These are phyloP conservation scores for Gossypium gossypioides DNA, from an alignment of 441 rosid species.

Conservation along the genomic window DNA sequence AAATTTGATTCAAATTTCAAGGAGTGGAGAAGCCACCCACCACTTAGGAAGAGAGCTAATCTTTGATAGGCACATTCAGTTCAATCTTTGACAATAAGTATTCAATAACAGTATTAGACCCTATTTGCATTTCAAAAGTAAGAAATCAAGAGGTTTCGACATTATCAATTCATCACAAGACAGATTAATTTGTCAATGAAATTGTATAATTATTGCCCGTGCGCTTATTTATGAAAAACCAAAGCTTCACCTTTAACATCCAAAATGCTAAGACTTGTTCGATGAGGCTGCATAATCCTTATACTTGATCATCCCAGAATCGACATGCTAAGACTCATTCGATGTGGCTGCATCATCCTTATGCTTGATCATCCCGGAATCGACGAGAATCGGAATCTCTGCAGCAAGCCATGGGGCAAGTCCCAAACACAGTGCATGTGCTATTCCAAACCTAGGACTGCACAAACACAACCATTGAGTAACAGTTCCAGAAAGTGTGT, in stretches of 20 bases:
- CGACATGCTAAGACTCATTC: conserved; percentile 51
- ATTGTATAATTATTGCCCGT: conserved; percentile 1
- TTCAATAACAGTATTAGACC: background rate
- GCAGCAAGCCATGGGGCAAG: conserved; percentile 99
- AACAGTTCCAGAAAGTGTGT: conserved; percentile 10
- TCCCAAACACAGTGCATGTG: conserved; percentile 93
- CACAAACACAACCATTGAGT: conserved; percentile 9
- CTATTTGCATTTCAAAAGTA: background rate
- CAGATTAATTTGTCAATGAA: conserved; percentile 7
- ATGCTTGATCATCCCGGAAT: conserved; percentile 92
- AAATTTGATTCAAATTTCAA: background rate
- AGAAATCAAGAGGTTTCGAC: background rate
- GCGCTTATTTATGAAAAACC: conserved; percentile 16
- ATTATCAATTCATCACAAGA: background rate
- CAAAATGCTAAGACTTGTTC: conserved; percentile 32
- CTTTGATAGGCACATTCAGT: background rate
- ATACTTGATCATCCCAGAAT: conserved; percentile 88
- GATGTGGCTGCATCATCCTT: conserved; percentile 68
- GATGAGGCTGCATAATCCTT: conserved; percentile 65
- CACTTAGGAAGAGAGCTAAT: background rate
- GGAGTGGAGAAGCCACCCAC: background rate
- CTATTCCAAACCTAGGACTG: conserved; percentile 90
- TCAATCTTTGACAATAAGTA: background rate
- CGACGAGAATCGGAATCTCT: conserved; percentile 85
- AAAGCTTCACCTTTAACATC: conserved; percentile 1